Base-by-base conservation (phyloP, 176 grass and related monocot genomes). In the maize (Zea mays) region DNA sequence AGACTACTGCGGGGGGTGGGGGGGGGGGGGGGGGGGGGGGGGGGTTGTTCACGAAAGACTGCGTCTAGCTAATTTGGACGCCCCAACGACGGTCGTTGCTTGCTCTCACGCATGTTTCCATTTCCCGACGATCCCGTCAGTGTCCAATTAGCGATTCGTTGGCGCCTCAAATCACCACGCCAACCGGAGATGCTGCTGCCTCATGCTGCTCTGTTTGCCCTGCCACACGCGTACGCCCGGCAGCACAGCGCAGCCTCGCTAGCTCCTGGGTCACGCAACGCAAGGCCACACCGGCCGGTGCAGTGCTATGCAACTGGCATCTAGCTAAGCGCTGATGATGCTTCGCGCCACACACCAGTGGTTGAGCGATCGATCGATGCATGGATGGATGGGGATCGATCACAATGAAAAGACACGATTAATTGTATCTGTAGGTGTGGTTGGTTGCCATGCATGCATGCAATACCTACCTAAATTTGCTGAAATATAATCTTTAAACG, bases 81-180 rank as follows among this genome's bases (percentile, higher is more conserved):
- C 55, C 0, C 55, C 55, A 21, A 58, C 55, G 3, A 27, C 27
- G n/a, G 9, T 57, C 38, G n/a, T 8, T 57, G 54, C n/a, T 20
- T 55, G 2, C 16, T 17, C 4, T 11, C 11, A 21, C 52, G 8
- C 19, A 58, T 58, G n/a, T 58, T 20, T 17, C 55, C 55, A 49
- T 11, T 20, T 58, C 21, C 55, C 55, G 55, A 57, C 7, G 38
- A 41, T 3, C 55, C 17, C 34, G 13, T 56, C 54, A 41, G 10
- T 72, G 57, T 54, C 8, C 19, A 21, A 27, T 27, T 27, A 8
- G 12, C 36, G 1, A 38, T 81, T 66, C 38, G 87, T 77, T 89
- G 82, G 82, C 65, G 65, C 59, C 33, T 89, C 87, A 89, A 81
- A 81, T 85, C 87, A 81, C 65, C 77, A 7, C 40, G 16, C 81